phyloP scores from a whole-genome alignment of 176 grass and related monocot genomes.

The Avena eriantha region DNA sequence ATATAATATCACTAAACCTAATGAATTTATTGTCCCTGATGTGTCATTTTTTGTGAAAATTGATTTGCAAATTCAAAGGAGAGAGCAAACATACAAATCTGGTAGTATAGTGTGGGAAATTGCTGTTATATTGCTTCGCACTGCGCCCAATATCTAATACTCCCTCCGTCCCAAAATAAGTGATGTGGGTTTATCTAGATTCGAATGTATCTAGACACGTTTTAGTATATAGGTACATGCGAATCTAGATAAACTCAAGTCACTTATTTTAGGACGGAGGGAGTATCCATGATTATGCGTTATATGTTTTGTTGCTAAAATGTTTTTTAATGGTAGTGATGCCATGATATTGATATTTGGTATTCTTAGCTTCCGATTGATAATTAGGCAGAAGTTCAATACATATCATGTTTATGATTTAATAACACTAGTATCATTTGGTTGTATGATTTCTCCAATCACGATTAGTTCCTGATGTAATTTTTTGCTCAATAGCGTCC shows the following conservation, averaged over 20 bases:
- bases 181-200: no score
- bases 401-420: not conserved
- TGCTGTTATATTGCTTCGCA: not conserved
- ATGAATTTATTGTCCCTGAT: not conserved
- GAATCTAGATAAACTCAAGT: no score
- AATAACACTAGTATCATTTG: not conserved
- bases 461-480: not conserved
- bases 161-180: no score
- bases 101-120: not conserved
- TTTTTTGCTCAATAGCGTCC: not conserved
- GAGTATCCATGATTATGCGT: not conserved
- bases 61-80: not conserved
- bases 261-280: no score
- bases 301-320: not conserved
- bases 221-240: no score
- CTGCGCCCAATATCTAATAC: not conserved
- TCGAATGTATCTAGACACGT: no score
- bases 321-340: not conserved
- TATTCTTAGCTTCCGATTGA: slow-evolving; percentile 11
- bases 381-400: not conserved
- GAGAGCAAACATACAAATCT: not conserved
- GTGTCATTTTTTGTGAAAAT: not conserved
- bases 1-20: not conserved
- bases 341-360: not conserved
- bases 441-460: not conserved